Conservation (phyloP, 108 stramenopile species). For the Cyclotella cryptica region DNA sequence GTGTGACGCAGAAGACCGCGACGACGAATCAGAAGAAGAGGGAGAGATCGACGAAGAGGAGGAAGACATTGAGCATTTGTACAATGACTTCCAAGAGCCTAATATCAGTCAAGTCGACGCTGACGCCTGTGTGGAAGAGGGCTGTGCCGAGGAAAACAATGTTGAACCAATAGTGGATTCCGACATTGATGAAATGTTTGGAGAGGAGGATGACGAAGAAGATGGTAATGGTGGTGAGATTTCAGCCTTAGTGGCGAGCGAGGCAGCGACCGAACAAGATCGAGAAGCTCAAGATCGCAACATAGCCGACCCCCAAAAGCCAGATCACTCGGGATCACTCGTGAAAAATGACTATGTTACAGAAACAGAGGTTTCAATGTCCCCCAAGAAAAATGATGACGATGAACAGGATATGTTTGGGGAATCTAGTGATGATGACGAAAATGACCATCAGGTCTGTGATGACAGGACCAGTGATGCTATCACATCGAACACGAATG, state of each 20-base stretch:
- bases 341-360: no score
- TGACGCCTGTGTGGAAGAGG: neutral
- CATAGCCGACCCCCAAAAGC: no score
- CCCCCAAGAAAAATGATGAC: neutral
- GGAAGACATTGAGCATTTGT: slow-evolving; percentile 48
- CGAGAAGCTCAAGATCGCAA: neutral
- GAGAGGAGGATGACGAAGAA: slow-evolving; percentile 1
- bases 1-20: neutral
- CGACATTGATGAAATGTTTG: slow-evolving; percentile 46
- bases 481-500: neutral
- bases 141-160: slow-evolving; percentile 4
- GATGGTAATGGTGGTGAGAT: neutral
- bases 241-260: neutral
- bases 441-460: neutral
- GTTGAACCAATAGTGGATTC: slow-evolving; percentile 8
- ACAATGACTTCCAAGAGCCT: slow-evolving; percentile 47
- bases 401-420: slow-evolving; percentile 20
- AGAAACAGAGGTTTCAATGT: no score
- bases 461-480: neutral
- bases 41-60: slow-evolving; percentile 49
- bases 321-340: no score
- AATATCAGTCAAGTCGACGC: neutral
- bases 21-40: slow-evolving; percentile 48
- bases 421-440: slow-evolving; percentile 9
- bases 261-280: neutral